These are phyloP conservation scores for Paxillus rubicundulus DNA, from an alignment of 768 basidiomycete species.

Conservation along the genomic window DNA sequence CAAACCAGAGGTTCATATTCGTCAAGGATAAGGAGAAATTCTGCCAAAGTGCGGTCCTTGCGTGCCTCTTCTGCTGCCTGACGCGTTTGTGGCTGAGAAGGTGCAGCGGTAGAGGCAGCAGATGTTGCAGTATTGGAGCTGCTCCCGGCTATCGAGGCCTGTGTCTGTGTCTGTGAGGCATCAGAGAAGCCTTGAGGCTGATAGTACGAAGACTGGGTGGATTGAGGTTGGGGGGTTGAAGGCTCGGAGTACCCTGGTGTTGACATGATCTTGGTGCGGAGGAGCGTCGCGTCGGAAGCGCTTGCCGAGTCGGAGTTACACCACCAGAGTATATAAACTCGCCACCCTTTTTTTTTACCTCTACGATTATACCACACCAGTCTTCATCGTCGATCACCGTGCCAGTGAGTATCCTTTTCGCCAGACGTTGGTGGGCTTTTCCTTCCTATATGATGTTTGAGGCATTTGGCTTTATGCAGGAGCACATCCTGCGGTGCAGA, in stretches of 20 bases:
- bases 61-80: constrained; percentile 78
- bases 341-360: constrained; percentile 1
- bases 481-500: constrained; percentile 67
- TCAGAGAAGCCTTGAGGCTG: constrained; percentile 19
- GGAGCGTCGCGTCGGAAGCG: constrained; percentile 3
- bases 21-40: constrained; percentile 94
- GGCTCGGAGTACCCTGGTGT: constrained; percentile 30
- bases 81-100: constrained; percentile 47
- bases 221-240: constrained; percentile 30
- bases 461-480: constrained; percentile 91
- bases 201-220: constrained; percentile 17
- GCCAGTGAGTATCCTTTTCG: constrained; percentile 20
- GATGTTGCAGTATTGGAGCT: constrained; percentile 20
- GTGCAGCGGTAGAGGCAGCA: constrained; percentile 2
- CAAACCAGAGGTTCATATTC: constrained; percentile 93
- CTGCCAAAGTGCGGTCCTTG: constrained; percentile 87
- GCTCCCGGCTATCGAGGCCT: constrained; percentile 13
- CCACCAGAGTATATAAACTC: constrained; percentile 22
- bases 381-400: too few species aligned
- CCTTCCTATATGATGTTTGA: constrained; percentile 71
- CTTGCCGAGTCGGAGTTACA: constrained; percentile 30
- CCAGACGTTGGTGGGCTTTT: background rate
- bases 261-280: constrained; percentile 34
- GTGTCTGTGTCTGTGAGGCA: constrained; percentile 20
- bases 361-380: background rate